Evolutionary conservation across 2,329 filamentous ascomycete genomes (phyloP).

Genomic region (Curvularia spicifera): DNA sequence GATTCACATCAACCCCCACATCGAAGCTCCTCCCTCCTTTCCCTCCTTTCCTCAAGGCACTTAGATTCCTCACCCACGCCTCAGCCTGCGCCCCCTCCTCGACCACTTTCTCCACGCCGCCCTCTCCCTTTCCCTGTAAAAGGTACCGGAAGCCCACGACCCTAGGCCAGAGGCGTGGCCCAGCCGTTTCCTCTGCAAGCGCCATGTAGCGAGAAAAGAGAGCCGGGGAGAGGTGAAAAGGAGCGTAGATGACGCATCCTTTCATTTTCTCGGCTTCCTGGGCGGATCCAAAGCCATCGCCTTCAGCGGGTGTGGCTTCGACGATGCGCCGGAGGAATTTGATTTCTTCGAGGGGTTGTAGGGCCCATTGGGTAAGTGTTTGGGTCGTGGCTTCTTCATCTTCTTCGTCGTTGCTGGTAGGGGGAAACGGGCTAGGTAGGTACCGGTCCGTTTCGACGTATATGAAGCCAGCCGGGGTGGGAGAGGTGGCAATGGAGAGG

Average conservation of each 20-base stretch:
- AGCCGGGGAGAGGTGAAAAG: conserved; percentile 68
- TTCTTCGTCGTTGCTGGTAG: neutral
- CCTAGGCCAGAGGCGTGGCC: conserved; percentile 65
- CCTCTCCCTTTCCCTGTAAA: conserved; percentile 63
- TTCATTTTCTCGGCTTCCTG: conserved; percentile 59
- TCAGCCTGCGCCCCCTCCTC: conserved; percentile 45
- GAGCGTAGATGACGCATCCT: conserved; percentile 85
- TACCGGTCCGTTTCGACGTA: conserved; percentile 81
- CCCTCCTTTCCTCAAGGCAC: conserved; percentile 60
- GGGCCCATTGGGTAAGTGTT: conserved; percentile 63
- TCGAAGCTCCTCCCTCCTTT: conserved; percentile 74
- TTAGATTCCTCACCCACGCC: conserved; percentile 4
- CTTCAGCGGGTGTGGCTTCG: conserved; percentile 68
- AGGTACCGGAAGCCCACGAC: conserved; percentile 84
- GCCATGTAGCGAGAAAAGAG: conserved; percentile 70
- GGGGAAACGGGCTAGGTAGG: conserved; percentile 25
- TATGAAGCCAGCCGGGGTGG: conserved; percentile 66
- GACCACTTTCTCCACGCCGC: conserved; percentile 57
- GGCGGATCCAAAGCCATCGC: conserved; percentile 58
- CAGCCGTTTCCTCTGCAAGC: conserved; percentile 66
- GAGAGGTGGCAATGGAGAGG: conserved; percentile 26
- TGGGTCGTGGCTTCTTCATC: conserved; percentile 1
- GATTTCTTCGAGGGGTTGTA: conserved; percentile 73
- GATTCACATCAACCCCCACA: conserved; percentile 79
- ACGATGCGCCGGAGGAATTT: conserved; percentile 71